Conservation (phyloP, 164 flowering plant genomes). For the Aristolochia fimbriata region DNA sequence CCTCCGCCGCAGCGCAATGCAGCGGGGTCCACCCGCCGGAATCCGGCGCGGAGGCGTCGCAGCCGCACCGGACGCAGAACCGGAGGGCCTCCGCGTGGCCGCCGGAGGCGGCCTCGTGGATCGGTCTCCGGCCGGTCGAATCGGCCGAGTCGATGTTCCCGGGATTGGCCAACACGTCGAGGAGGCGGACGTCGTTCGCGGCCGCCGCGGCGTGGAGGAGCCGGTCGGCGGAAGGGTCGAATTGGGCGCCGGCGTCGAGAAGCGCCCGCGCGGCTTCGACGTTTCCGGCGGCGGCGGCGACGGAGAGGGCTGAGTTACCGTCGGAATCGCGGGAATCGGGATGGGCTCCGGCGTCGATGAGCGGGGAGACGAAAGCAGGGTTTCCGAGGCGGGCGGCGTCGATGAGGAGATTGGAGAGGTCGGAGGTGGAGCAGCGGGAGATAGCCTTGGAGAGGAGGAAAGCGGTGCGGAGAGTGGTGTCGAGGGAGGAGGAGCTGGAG, state of each 20-base stretch:
- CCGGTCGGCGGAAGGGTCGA: constrained; percentile 18
- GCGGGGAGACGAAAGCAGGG: constrained; percentile 16
- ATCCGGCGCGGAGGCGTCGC: constrained; percentile 28
- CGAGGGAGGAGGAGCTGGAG: constrained; percentile 6
- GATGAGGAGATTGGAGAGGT: constrained; percentile 32
- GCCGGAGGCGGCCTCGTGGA: constrained; percentile 42
- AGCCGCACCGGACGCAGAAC: constrained; percentile 33
- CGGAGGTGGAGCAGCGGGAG: constrained; percentile 30
- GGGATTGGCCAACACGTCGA: constrained; percentile 23
- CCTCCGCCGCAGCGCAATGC: constrained; percentile 49
- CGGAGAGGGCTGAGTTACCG: constrained; percentile 26
- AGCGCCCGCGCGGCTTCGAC: constrained; percentile 8
- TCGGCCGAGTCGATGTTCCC: constrained; percentile 26
- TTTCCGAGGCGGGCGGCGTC: constrained; percentile 29
- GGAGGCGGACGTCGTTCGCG: constrained; percentile 34
- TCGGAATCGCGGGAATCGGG: constrained; percentile 20
- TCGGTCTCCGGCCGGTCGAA: constrained; percentile 35
- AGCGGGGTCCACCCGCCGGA: constrained; percentile 47
- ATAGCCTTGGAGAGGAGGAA: constrained; percentile 33
- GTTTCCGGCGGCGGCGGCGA: constrained; percentile 30
- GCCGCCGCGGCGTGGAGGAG: constrained; percentile 44
- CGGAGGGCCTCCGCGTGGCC: constrained; percentile 38
- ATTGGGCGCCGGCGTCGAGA: constrained; percentile 18
- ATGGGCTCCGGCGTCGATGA: constrained; percentile 54
- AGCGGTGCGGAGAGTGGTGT: constrained; percentile 10